A percentile compares a stretch with the other conserved stretches of the same genome.
These are phyloP conservation scores for Vanrija sp. DNA, from an alignment of 1,284 basidiomycete species.

Conservation along the genomic window DNA sequence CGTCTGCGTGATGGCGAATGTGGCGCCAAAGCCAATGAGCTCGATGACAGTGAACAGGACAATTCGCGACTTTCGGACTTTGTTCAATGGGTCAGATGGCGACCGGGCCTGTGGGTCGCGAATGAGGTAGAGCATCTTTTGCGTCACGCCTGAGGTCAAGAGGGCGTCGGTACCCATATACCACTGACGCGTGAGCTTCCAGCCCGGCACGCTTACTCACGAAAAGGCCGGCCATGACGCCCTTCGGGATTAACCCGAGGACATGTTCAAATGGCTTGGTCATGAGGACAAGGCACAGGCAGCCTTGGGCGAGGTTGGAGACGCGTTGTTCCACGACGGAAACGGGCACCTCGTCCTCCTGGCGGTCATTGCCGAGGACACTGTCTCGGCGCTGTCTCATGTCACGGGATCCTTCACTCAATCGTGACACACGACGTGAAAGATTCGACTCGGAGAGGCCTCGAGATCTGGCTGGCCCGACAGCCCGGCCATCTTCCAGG, in stretches of 20 bases:
- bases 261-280: constrained; percentile 77
- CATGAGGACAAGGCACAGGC: constrained; percentile 68
- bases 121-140: constrained; percentile 76
- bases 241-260: constrained; percentile 69
- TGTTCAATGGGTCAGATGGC: constrained; percentile 63
- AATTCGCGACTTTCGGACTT: constrained; percentile 71
- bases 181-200: constrained; percentile 55
- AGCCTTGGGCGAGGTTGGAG: constrained; percentile 80
- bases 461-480: neutral
- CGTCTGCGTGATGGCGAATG: constrained; percentile 89
- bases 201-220: constrained; percentile 51
- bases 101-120: constrained; percentile 66
- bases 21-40: constrained; percentile 79
- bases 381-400: constrained; percentile 3
- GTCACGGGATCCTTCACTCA: constrained; percentile 1
- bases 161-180: constrained; percentile 86
- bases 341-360: constrained; percentile 61
- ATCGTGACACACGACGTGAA: neutral
- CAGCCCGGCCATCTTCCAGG: constrained; percentile 4
- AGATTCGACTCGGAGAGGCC: neutral
- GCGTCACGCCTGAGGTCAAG: constrained; percentile 75
- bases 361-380: constrained; percentile 13
- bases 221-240: constrained; percentile 49
- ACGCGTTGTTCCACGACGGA: constrained; percentile 83
- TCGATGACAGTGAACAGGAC: constrained; percentile 75